These are phyloP conservation scores for Pyrenochaeta sp. DNA, from an alignment of 2,329 filamentous ascomycete genomes.

Conservation along the genomic window DNA sequence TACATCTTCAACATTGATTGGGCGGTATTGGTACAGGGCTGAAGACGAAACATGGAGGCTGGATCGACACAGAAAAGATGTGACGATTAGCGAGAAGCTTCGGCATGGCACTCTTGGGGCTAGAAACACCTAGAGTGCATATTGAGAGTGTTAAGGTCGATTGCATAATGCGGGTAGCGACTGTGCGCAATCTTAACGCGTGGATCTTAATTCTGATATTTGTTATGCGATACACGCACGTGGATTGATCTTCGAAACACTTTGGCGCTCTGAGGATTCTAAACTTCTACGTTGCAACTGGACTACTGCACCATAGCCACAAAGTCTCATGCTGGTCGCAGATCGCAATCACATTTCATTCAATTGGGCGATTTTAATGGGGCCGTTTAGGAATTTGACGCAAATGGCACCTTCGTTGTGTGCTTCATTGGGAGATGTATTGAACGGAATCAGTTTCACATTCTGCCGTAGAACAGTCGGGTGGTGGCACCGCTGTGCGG, in stretches of 20 bases:
- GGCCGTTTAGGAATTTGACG: not conserved
- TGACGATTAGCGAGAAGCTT: not conserved
- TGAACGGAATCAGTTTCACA: not conserved
- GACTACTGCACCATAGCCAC: no score
- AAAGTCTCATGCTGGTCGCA: no score
- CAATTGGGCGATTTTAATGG: not conserved
- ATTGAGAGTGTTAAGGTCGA: not conserved
- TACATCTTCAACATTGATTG: not conserved
- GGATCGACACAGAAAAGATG: not conserved
- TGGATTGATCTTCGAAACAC: not conserved
- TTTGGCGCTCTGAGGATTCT: not conserved
- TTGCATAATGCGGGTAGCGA: not conserved
- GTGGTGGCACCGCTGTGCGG: not conserved
- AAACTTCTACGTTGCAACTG: not conserved
- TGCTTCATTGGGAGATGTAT: not conserved
- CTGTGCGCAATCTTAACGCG: not conserved
- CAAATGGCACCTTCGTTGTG: not conserved
- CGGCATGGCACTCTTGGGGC: not conserved
- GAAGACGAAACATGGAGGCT: not conserved
- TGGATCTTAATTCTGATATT: not conserved
- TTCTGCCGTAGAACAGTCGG: not conserved
- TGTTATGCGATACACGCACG: not conserved
- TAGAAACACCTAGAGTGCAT: not conserved
- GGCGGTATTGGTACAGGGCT: not conserved
- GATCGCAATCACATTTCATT: not conserved